Evolutionary conservation across 169 alveolate species (phyloP).

Genomic region (Cryptosporidium xiaoi): DNA sequence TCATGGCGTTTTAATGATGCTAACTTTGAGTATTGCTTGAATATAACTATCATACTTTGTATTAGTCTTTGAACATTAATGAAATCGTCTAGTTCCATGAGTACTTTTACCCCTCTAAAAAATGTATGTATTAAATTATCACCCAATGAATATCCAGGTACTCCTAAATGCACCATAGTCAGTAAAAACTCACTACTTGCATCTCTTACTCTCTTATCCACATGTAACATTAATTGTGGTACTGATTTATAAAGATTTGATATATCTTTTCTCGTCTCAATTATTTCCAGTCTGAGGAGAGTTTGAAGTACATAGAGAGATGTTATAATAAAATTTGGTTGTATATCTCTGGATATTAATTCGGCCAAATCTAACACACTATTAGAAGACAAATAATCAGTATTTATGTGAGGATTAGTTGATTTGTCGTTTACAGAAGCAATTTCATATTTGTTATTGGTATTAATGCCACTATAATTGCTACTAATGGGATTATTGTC

Average conservation of each 20-base stretch:
- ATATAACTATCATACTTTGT: conserved; percentile 15
- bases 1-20: conserved; percentile 13
- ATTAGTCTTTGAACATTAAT: conserved; percentile 28
- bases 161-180: conserved; percentile 20
- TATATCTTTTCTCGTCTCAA: conserved; percentile 37
- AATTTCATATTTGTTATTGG: neutral
- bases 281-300: conserved; percentile 23
- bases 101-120: conserved; percentile 4
- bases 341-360: conserved; percentile 17
- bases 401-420: neutral
- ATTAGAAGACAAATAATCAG: neutral
- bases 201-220: conserved; percentile 52
- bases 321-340: conserved; percentile 38
- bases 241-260: conserved; percentile 32
- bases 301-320: conserved; percentile 31
- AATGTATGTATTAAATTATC: neutral
- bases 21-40: conserved; percentile 29
- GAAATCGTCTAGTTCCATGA: conserved; percentile 47
- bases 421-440: neutral
- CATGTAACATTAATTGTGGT: conserved; percentile 49
- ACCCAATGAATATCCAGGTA: conserved; percentile 52
- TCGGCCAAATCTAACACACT: conserved; percentile 35
- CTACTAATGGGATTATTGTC: neutral
- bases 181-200: conserved; percentile 55
- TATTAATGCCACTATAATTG: neutral